Evolutionary conservation across 208 protist genomes (phyloP), one percentile per base, ranked within the genome.

Genomic region (Acanthamoeba sp.): DNA sequence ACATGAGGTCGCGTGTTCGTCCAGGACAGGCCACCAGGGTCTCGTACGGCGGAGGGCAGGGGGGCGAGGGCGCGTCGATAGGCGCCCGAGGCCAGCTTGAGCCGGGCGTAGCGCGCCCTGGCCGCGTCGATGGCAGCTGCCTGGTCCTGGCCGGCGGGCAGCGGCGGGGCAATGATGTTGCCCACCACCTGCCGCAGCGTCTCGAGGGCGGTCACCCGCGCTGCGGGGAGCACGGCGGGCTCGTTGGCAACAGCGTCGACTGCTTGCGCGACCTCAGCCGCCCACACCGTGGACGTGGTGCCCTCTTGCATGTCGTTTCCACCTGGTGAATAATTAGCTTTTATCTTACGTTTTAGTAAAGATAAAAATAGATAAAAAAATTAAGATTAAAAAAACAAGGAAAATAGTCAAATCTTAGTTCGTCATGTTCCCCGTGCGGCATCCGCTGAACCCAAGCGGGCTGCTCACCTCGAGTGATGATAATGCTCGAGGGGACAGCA

Each of bases 381-480:
- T n/a, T n/a, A n/a, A n/a, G n/a, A n/a, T n/a, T n/a, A n/a, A n/a
- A n/a, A n/a, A n/a, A n/a, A n/a, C n/a, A n/a, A n/a, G n/a, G n/a
- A n/a, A n/a, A n/a, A n/a, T n/a, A n/a, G n/a, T n/a, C n/a, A n/a
- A n/a, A n/a, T n/a, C n/a, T n/a, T n/a, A n/a, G n/a, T n/a, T n/a
- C n/a, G n/a, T n/a, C n/a, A 82, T 82, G 73, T 82, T 52, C 20
- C 73, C 73, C 2, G n/a, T 50, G 32, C 73, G 73, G 24, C 12
- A 82, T 22, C 73, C 73, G 73, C 42, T 82, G 73, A 82, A 82
- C 22, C 73, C 73, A 1, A 52, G 73, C 73, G 73, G 73, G 7
- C 20, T 52, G 34, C 29, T 82, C 27, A 42, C 42, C 40, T 82
- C 73, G 12, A 32, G 36, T 38, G 73, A 82, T 32, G 73, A 82